Conservation (phyloP, 1,284 basidiomycete species). For the Exobasidium cylindrosporum region DNA sequence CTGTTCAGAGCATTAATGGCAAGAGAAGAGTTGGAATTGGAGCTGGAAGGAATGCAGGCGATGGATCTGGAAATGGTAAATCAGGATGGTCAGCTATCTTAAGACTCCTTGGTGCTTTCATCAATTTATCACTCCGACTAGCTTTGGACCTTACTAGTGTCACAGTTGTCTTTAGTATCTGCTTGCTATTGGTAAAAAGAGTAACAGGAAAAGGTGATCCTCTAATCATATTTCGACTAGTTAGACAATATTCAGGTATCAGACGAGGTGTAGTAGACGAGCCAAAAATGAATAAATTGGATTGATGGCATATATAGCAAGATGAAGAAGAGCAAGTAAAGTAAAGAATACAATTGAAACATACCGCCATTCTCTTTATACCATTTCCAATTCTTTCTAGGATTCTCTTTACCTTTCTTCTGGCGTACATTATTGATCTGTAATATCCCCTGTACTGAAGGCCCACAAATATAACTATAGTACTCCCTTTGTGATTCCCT, state of each 20-base stretch:
- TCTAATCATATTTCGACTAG: conserved; percentile 26
- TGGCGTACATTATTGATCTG: too few relatives aligned
- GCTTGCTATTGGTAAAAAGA: conserved; percentile 31
- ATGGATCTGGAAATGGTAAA: not conserved
- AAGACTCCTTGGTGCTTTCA: conserved; percentile 19
- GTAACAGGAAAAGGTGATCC: conserved; percentile 48
- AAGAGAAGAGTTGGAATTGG: not conserved
- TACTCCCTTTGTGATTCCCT: too few relatives aligned
- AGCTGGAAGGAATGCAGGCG: not conserved
- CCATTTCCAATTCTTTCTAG: not conserved
- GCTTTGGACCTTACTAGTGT: conserved; percentile 45
- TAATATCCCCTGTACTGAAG: too few relatives aligned
- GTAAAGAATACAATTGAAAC: too few relatives aligned
- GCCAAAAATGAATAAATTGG: not conserved
- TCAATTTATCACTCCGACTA: conserved; percentile 38
- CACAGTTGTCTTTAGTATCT: conserved; percentile 33
- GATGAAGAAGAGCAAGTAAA: too few relatives aligned
- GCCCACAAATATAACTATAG: too few relatives aligned
- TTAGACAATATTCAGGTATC: conserved; percentile 1
- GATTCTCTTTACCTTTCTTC: too few relatives aligned
- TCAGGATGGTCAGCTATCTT: conserved; percentile 5
- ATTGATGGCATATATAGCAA: too few relatives aligned
- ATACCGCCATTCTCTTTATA: too few relatives aligned
- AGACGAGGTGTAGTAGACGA: not conserved
- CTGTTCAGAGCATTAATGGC: not conserved